Conservation (phyloP, 345 rosid genomes). For the Syzygium grande region DNA sequence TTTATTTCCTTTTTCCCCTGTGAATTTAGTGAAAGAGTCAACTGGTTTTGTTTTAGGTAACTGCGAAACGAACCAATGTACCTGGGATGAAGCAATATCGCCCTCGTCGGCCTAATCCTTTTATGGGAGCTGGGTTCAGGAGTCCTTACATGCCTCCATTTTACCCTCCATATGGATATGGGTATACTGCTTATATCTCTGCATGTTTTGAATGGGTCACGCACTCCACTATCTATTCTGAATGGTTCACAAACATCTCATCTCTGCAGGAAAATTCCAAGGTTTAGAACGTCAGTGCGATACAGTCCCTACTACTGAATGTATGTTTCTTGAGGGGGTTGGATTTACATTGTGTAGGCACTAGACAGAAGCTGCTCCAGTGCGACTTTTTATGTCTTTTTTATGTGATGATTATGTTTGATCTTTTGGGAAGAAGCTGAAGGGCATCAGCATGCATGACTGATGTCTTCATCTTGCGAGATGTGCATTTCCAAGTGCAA, state of each 20-base stretch:
- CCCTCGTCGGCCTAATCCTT: constrained; percentile 42
- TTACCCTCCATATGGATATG: constrained; percentile 54
- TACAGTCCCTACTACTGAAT: constrained; percentile 56
- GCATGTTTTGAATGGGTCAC: neutral
- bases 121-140: constrained; percentile 25
- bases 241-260: neutral
- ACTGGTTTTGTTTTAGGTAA: constrained; percentile 21
- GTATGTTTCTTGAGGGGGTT: neutral
- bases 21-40: neutral
- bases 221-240: neutral
- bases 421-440: neutral
- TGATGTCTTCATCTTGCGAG: neutral
- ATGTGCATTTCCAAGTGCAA: neutral
- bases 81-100: constrained; percentile 80
- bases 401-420: neutral
- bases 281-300: constrained; percentile 54
- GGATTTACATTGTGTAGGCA: neutral
- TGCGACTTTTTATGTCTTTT: neutral
- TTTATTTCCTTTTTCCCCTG: neutral
- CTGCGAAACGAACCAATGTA: constrained; percentile 54
- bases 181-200: constrained; percentile 20
- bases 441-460: neutral
- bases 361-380: neutral
- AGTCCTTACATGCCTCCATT: constrained; percentile 34
- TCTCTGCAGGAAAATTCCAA: constrained; percentile 48